Evolutionary conservation across 1,139 yeast species (phyloP).

Genomic region (Debaryomyces singareniensis): DNA sequence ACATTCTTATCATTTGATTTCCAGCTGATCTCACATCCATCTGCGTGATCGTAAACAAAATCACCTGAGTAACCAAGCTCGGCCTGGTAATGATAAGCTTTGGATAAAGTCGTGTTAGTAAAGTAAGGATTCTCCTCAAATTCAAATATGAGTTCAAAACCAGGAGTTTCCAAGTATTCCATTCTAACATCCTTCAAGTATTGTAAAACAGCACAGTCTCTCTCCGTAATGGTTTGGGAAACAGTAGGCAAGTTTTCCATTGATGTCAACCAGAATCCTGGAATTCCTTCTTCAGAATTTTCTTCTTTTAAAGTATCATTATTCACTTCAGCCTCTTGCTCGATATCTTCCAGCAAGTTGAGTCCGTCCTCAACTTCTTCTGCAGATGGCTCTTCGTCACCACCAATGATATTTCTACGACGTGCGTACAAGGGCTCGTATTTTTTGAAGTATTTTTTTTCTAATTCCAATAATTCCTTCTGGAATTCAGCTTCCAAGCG

Average conservation of each 20-base stretch:
- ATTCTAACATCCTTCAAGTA: slow-evolving; percentile 65
- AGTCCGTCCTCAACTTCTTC: slow-evolving; percentile 78
- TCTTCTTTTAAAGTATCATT: slow-evolving; percentile 38
- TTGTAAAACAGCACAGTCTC: slow-evolving; percentile 81
- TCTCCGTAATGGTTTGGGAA: slow-evolving; percentile 80
- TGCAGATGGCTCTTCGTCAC: slow-evolving; percentile 68
- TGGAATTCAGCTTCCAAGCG: slow-evolving; percentile 88
- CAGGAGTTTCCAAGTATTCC: slow-evolving; percentile 83
- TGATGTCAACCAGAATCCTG: slow-evolving; percentile 96
- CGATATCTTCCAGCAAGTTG: slow-evolving; percentile 50
- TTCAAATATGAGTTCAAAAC: slow-evolving; percentile 81
- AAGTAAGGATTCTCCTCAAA: slow-evolving; percentile 76
- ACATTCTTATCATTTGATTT: slow-evolving; percentile 71
- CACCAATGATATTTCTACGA: slow-evolving; percentile 68
- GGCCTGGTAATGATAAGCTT: slow-evolving; percentile 90
- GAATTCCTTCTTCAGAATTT: slow-evolving; percentile 63
- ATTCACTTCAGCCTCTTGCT: slow-evolving; percentile 35
- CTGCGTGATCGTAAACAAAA: slow-evolving; percentile 94
- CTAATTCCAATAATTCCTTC: slow-evolving; percentile 79
- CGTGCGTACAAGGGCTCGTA: slow-evolving; percentile 74
- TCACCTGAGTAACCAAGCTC: slow-evolving; percentile 95
- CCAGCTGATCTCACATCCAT: slow-evolving; percentile 88
- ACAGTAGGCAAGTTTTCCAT: slow-evolving; percentile 79
- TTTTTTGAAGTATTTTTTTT: slow-evolving; percentile 67
- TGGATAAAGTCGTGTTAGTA: slow-evolving; percentile 62